Evolutionary conservation across 106 monocot genomes (phyloP).

Genomic region (Dendrobium chrysotoxum): DNA sequence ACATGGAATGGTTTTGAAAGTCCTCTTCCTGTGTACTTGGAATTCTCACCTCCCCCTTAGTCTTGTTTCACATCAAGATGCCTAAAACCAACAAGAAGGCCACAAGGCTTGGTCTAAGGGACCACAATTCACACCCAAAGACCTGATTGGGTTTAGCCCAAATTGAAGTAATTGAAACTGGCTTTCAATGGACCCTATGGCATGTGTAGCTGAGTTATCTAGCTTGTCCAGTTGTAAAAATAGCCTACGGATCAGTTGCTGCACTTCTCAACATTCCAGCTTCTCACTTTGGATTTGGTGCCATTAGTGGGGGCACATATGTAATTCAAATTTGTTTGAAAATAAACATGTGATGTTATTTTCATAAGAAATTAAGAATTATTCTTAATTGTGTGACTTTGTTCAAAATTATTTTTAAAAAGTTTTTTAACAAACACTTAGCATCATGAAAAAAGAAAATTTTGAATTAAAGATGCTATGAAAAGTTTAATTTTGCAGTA

Average conservation of each 20-base stretch:
- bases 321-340: too few species aligned
- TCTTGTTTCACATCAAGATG: constrained; percentile 1
- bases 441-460: too few species aligned
- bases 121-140: neutral
- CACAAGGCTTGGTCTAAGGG: neutral
- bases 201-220: neutral
- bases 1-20: neutral
- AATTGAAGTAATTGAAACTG: neutral
- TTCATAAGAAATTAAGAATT: too few species aligned
- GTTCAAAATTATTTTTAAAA: too few species aligned
- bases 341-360: too few species aligned
- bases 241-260: too few species aligned
- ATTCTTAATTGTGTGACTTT: too few species aligned
- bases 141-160: neutral
- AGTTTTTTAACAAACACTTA: too few species aligned
- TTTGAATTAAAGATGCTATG: too few species aligned
- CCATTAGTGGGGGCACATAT: too few species aligned
- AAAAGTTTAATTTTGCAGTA: too few species aligned
- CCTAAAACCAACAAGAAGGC: neutral
- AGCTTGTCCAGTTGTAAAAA: neutral
- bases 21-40: neutral
- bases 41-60: neutral
- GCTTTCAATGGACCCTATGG: neutral
- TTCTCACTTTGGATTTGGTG: too few species aligned
- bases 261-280: neutral